Evolutionary conservation across 1,139 yeast species (phyloP), one percentile per base, ranked within the genome.

Genomic region (Hyphopichia wangnamkhiaoensis): DNA sequence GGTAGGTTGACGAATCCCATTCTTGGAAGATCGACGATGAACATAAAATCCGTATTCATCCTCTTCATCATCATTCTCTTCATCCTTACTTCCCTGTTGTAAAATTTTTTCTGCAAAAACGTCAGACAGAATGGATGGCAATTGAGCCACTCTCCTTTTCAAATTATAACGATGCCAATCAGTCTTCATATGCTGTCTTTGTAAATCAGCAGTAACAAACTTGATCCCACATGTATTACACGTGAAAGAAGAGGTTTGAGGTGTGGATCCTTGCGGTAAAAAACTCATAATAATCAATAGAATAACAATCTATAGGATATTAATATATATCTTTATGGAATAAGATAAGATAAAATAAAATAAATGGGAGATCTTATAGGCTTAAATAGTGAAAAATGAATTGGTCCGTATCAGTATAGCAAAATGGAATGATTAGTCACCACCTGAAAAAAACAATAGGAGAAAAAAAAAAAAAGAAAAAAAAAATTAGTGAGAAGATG

Each of bases 131-230:
- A 93, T 84, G 3, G 96, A 83, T 2, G 91, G 84, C 47, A 93
- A 68, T 35, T 80, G 79, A 2, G 96, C 96, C 29, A 93, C 96
- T 54, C 96, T 75, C 62, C 98, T 77, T 63, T 93, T 93, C 58
- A 93, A 74, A 57, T 93, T 91, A 61, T 88, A 93, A 48, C 95
- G 75, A 56, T 90, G 97, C 97, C 97, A 91, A 46, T 91, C 97
- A 1, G 96, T 83, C 59, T 88, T 89, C 98, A 93, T 93, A 56
- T 93, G 98, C 41, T 76, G 72, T 52, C 98, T 74, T 66, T 93
- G 98, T 46, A 80, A 74, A 41, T 84, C 90, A 5, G 95, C 84
- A 14, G 83, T 72, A 14, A 83, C 79, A 55, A 93, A 93, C 43
- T 80, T 80, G 44, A 91, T 74, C 8, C 81, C 83, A 58, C 98